Conservation (phyloP, 768 basidiomycete genomes). For the Russula earlei region DNA sequence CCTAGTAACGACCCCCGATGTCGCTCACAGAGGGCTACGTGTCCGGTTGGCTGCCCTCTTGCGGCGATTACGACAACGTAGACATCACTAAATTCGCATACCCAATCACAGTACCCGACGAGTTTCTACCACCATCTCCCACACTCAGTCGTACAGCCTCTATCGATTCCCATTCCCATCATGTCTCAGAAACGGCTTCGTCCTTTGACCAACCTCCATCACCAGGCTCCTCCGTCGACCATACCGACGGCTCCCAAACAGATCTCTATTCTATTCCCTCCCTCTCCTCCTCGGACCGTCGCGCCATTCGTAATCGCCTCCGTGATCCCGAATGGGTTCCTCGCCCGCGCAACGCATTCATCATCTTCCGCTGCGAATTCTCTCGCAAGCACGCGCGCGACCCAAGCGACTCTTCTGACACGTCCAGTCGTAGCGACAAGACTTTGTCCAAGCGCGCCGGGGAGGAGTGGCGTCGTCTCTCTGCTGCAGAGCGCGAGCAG, state of each 20-base stretch:
- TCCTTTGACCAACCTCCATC: slow-evolving; percentile 6
- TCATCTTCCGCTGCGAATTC: slow-evolving; percentile 66
- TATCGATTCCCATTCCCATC: slow-evolving; percentile 2
- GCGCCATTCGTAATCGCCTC: slow-evolving; percentile 32
- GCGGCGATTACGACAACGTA: slow-evolving; percentile 17
- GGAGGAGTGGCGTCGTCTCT: slow-evolving; percentile 60
- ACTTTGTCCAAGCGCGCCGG: slow-evolving; percentile 70
- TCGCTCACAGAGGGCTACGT: slow-evolving; percentile 15
- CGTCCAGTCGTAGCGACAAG: slow-evolving; percentile 29
- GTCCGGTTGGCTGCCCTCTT: slow-evolving; percentile 19
- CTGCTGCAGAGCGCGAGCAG: slow-evolving; percentile 36
- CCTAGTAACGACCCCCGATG: slow-evolving; percentile 16
- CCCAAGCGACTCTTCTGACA: slow-evolving; percentile 25
- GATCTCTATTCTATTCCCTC: slow-evolving; percentile 5
- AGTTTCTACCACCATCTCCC: background rate
- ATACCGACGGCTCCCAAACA: background rate
- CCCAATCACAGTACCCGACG: slow-evolving; percentile 4
- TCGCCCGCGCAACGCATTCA: slow-evolving; percentile 62
- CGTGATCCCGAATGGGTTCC: slow-evolving; percentile 52
- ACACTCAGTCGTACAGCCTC: slow-evolving; percentile 12
- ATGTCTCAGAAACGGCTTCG: background rate
- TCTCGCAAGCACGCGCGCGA: slow-evolving; percentile 36
- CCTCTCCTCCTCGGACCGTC: slow-evolving; percentile 32
- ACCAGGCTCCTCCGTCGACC: slow-evolving; percentile 7
- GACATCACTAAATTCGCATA: slow-evolving; percentile 3